Evolutionary conservation across 225 moss, liverwort and hornwort species (phyloP), one percentile per base, ranked within the genome.

Genomic region (Takakia lepidozioides): DNA sequence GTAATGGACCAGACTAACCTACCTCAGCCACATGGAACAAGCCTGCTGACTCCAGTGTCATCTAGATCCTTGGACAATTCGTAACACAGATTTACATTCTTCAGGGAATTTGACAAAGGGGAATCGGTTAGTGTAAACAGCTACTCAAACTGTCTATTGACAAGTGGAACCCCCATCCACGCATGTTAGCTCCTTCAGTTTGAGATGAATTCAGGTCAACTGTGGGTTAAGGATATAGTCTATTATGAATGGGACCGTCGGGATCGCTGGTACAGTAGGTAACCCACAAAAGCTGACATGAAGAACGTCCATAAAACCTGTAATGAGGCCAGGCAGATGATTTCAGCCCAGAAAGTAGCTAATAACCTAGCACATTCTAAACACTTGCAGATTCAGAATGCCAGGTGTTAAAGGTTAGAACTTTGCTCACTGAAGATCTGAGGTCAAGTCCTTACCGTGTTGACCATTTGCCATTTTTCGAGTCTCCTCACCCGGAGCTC

Each of bases 281-380:
- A 87, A 6, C 87, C 87, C 49, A 80, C 81, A 49, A 87, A 81
- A 29, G 87, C 83, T 19, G 87, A 87, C 84, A 84, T 70, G 50
- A 87, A 69, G 71, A 87, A 84, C 17, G 87, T 87, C 84, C 80
- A 87, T 52, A 87, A 74, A 24, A 87, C 87, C 87, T 87, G 73
- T 74, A 72, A 51, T n/a, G 26, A 20, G 39, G 2, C 4, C 18
- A 25, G 10, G 14, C 9, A 17, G 5, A 53, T 17, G 9, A 32
- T n/a, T n/a, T n/a, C n/a, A 2, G 9, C 27, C 3, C 29, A 14
- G 10, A 22, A 51, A 14, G 18, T 19, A 27, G 13, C n/a, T 22
- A 46, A 10, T 46, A 10, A 18, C 46, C 9, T 1, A 25, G 46
- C 20, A 3, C 17, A 25, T 46, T 17, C 15, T 27, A 27, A 24